phyloP scores from a whole-genome alignment of 495 filamentous ascomycete species.

The Hypoxylon intermedium region DNA sequence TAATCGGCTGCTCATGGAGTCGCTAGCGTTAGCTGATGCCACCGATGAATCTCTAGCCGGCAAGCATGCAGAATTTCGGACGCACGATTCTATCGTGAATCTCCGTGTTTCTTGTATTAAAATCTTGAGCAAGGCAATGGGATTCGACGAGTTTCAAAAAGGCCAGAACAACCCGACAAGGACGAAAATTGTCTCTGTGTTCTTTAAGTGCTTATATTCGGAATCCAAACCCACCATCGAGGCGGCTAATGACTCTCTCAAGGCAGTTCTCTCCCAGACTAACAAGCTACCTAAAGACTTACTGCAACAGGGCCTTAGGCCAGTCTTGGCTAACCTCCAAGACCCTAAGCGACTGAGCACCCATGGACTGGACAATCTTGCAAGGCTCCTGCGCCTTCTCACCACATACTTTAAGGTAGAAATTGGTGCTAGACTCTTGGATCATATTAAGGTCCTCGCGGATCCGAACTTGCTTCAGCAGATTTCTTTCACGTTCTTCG shows the following conservation, averaged over 20 bases:
- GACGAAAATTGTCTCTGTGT: conserved; percentile 86
- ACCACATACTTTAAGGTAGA: conserved; percentile 99
- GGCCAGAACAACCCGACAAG: conserved; percentile 72
- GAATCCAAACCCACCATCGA: conserved; percentile 90
- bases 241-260: conserved; percentile 87
- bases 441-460: conserved; percentile 91
- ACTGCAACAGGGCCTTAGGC: conserved; percentile 89
- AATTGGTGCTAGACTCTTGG: conserved; percentile 87
- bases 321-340: conserved; percentile 93
- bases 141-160: conserved; percentile 84
- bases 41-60: conserved; percentile 85
- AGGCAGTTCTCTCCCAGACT: conserved; percentile 81
- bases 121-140: conserved; percentile 89
- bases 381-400: conserved; percentile 82
- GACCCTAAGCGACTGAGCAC: conserved; percentile 90
- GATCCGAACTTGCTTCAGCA: conserved; percentile 81
- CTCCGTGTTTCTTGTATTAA: conserved; percentile 94
- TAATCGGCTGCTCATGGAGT: conserved; percentile 88
- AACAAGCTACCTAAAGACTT: conserved; percentile 96
- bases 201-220: conserved; percentile 97
- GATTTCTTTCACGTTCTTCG: conserved; percentile 90
- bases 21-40: conserved; percentile 88
- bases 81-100: conserved; percentile 86
- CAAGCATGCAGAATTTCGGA: conserved; percentile 88
- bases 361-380: conserved; percentile 88